Base-by-base conservation (phyloP, 352 stramenopile genomes). In the Phytophthora fragariaefolia region DNA sequence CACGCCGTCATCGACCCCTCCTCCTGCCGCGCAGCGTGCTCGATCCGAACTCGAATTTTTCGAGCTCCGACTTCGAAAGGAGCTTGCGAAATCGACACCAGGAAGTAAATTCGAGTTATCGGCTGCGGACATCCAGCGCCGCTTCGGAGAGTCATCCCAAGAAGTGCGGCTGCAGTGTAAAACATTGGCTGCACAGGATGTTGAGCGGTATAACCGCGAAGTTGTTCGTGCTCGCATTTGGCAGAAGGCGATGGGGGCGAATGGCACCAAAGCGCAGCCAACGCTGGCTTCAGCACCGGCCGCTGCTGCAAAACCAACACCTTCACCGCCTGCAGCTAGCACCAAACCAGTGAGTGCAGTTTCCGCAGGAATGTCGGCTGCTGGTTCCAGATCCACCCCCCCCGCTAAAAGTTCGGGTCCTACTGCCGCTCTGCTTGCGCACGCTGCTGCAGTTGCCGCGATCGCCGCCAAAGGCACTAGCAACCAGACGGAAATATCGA, bases 201-300 rank as follows among this genome's bases (percentile, higher is more conserved):
- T 80, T 23, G 79, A 88, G 26, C 80, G 83, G 15, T 91, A 81
- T 54, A 83, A 91, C 38, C 79, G 79, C 40, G 80, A 89, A 47
- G 74, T 83, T 28, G 66, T 91, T 23, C 83, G 83, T 13, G 58
- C 71, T 7, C 77, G 79, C n/a, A 76, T 89, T 28, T 87, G 80
- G 78, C 72, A 89, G 47, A 91, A 89, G 38, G 76, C 82, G 7
- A 80, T 77, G 57, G 66, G 61, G 5, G 13, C 32, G 12, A 49
- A 15, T n/a, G 59, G 18, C 30, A 38, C 27, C 10, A 40, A 49
- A 36, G 45, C 60, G 24, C 55, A 53, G 27, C 34, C 54, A 45
- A 36, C 38, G 40, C 12, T 40, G 46, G 36, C 48, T 6, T 34
- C 10, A 26, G 18, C 30, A 22, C 24, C 49, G 30, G 2, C 34